Conservation (phyloP, 345 rosid species). For the Aurinia saxatilis region DNA sequence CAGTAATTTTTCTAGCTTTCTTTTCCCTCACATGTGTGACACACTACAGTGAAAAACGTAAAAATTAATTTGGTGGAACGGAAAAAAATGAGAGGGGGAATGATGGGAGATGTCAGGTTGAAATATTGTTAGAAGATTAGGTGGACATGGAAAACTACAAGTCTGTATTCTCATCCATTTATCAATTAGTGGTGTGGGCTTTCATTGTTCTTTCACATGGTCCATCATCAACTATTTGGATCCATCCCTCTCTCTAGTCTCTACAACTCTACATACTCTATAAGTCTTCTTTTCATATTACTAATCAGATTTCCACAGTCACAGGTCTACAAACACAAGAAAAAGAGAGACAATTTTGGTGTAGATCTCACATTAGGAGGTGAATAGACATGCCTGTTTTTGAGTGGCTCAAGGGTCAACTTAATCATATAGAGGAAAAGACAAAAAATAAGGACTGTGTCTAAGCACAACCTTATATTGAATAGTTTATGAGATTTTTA, state of each 20-base stretch:
- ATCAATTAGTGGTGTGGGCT: slow-evolving; percentile 28
- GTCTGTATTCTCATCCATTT: slow-evolving; percentile 15
- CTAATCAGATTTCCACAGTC: slow-evolving; percentile 19
- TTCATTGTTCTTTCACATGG: slow-evolving; percentile 27
- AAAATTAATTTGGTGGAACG: background rate
- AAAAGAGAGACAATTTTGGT: background rate
- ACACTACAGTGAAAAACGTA: background rate
- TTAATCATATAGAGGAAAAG: slow-evolving; percentile 19
- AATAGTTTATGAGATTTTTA: slow-evolving; percentile 18
- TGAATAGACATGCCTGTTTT: background rate
- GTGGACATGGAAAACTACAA: slow-evolving; percentile 29
- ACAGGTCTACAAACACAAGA: background rate
- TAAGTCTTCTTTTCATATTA: slow-evolving; percentile 6
- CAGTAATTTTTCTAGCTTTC: background rate
- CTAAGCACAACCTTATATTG: slow-evolving; percentile 18
- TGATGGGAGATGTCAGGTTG: slow-evolving; percentile 29
- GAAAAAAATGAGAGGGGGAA: slow-evolving; percentile 18
- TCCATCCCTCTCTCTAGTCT: slow-evolving; percentile 7
- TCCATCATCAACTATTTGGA: slow-evolving; percentile 24
- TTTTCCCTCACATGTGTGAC: slow-evolving; percentile 18
- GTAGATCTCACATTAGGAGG: slow-evolving; percentile 13
- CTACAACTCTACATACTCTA: slow-evolving; percentile 1
- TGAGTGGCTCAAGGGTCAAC: slow-evolving; percentile 8
- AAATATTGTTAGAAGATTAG: slow-evolving; percentile 7
- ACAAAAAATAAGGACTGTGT: slow-evolving; percentile 17